phyloP scores from a whole-genome alignment of 148 eudicot species.

The Selenicereus undatus region DNA sequence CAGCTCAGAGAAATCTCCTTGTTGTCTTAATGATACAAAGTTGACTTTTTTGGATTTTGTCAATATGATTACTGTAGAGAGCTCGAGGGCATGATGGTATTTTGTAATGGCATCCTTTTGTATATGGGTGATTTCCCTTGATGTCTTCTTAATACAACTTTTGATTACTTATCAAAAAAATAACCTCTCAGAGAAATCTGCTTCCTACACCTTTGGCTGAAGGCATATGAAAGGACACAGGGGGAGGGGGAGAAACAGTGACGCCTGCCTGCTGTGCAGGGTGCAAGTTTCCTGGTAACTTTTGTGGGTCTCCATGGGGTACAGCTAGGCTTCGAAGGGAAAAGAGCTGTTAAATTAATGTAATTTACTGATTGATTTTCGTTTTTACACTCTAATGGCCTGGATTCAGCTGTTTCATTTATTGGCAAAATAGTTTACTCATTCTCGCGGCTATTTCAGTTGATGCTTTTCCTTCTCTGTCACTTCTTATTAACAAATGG shows the following conservation, averaged over 20 bases:
- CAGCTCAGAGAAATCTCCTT: background rate
- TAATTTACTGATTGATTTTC: background rate
- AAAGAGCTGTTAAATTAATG: background rate
- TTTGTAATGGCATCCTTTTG: no score
- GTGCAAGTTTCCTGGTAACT: background rate
- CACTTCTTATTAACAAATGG: slow-evolving; percentile 14
- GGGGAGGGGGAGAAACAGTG: background rate
- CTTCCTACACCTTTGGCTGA: background rate
- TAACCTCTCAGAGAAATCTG: background rate
- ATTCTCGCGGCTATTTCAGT: background rate
- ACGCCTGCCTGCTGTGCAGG: background rate
- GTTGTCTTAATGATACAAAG: no score
- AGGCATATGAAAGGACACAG: background rate
- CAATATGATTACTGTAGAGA: no score
- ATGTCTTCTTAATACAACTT: no score
- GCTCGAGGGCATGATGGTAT: no score
- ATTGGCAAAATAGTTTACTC: background rate
- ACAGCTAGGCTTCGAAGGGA: background rate
- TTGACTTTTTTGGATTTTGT: no score
- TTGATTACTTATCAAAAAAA: no score
- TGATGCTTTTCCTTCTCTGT: background rate
- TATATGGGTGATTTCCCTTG: no score
- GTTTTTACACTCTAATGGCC: background rate
- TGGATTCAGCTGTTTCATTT: background rate
- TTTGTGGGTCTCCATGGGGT: background rate